phyloP scores from a whole-genome alignment of 306 rosid species.

The Luffa aegyptiaca region DNA sequence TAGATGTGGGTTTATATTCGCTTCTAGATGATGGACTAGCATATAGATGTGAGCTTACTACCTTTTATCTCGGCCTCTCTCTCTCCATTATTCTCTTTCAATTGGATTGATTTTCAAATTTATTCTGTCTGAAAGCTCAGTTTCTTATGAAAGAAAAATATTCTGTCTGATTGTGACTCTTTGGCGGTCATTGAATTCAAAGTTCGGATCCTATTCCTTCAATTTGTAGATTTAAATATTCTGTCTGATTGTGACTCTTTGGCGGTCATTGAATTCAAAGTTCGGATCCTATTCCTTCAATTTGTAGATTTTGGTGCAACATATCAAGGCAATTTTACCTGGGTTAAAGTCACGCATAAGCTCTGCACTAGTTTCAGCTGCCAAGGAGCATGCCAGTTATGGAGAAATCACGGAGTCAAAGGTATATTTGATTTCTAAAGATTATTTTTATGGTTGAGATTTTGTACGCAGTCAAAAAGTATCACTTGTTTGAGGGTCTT shows the following conservation, averaged over 20 bases:
- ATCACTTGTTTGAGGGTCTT: background rate
- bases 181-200: conserved; percentile 1
- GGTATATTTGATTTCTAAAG: conserved; percentile 29
- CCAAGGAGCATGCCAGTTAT: conserved; percentile 92
- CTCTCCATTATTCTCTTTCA: background rate
- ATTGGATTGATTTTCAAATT: background rate
- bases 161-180: background rate
- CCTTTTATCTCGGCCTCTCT: background rate
- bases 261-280: background rate
- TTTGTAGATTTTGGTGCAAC: conserved; percentile 80
- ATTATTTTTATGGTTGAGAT: background rate
- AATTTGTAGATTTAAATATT: background rate
- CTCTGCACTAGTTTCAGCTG: conserved; percentile 67
- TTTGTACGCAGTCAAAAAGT: background rate
- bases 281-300: background rate
- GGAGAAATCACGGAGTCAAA: conserved; percentile 93
- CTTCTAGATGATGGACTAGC: background rate
- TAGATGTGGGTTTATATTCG: background rate
- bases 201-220: background rate
- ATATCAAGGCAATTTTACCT: conserved; percentile 80
- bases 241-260: background rate
- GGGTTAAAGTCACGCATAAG: conserved; percentile 89
- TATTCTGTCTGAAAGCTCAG: background rate
- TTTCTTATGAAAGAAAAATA: too few relatives aligned
- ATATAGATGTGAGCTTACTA: background rate